Evolutionary conservation across 1,284 basidiomycete species (phyloP).

Genomic region (Coniferiporia weirii): DNA sequence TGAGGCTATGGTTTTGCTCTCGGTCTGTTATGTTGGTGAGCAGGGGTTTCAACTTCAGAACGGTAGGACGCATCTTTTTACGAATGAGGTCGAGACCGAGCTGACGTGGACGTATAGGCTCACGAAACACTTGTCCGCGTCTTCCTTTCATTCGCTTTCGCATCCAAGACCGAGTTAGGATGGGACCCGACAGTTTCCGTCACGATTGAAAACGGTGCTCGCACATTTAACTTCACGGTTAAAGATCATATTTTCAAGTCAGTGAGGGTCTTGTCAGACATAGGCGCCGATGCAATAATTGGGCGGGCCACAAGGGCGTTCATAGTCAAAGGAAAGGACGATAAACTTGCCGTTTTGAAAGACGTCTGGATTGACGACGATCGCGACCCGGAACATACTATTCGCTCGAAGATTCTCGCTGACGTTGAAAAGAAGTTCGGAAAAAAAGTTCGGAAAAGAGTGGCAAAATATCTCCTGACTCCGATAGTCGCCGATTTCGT

Average conservation of each 20-base stretch:
- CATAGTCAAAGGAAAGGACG: not conserved
- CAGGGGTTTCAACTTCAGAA: conserved; percentile 3
- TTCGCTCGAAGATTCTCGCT: not conserved
- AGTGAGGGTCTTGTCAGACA: not conserved
- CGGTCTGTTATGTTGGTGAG: not conserved
- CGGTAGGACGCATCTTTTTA: not conserved
- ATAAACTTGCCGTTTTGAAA: not conserved
- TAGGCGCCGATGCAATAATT: not conserved
- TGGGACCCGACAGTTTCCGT: conserved; percentile 5
- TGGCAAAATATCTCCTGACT: not conserved
- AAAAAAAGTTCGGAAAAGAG: not conserved
- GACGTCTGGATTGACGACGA: conserved; percentile 4
- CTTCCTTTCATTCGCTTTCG: conserved; percentile 8
- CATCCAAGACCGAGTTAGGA: not conserved
- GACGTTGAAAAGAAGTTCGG: not conserved
- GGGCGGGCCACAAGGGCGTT: not conserved
- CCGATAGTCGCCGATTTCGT: not conserved
- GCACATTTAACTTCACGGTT: not conserved
- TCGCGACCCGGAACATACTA: not conserved
- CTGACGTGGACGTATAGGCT: not conserved
- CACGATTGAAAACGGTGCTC: not conserved
- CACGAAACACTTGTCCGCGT: not conserved
- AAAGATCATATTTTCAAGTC: not conserved
- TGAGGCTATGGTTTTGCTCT: conserved; percentile 16
- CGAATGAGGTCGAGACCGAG: not conserved